phyloP scores from a whole-genome alignment of 2,329 filamentous ascomycete genomes.

The Clonostachys sp. region DNA sequence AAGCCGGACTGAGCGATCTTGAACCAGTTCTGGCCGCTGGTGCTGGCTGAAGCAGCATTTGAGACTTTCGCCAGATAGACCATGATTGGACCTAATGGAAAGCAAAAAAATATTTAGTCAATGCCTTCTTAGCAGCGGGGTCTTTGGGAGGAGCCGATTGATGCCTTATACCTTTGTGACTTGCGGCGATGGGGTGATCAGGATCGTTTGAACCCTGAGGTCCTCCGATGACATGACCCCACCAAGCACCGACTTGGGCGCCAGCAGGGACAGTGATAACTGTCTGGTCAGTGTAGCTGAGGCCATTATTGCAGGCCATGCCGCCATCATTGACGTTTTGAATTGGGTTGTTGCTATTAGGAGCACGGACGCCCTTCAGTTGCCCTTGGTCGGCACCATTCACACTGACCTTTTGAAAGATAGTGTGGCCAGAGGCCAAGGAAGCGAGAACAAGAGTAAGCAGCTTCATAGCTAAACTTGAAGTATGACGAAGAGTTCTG shows the following conservation, averaged over 20 bases:
- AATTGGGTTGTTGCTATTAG: conserved; percentile 42
- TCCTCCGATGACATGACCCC: conserved; percentile 50
- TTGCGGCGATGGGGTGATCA: conserved; percentile 45
- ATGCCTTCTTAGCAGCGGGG: neutral
- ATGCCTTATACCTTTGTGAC: neutral
- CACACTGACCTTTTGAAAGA: neutral
- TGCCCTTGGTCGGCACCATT: neutral
- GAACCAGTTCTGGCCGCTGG: conserved; percentile 43
- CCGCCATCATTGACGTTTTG: conserved; percentile 41
- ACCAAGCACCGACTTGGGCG: conserved; percentile 45
- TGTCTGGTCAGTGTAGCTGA: conserved; percentile 29
- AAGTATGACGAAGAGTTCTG: no score
- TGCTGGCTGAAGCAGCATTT: conserved; percentile 5
- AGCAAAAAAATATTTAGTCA: neutral
- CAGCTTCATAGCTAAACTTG: no score
- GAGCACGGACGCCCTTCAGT: neutral
- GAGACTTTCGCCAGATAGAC: conserved; percentile 56
- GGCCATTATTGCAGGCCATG: conserved; percentile 41
- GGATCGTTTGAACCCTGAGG: conserved; percentile 41
- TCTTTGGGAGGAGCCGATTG: neutral
- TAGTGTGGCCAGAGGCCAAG: neutral
- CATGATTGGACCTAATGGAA: conserved; percentile 44
- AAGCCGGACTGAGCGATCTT: conserved; percentile 57
- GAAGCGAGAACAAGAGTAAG: no score
- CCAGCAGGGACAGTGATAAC: conserved; percentile 45